phyloP scores from a whole-genome alignment of 108 stramenopile species.

The Cyclotella kingstonii region DNA sequence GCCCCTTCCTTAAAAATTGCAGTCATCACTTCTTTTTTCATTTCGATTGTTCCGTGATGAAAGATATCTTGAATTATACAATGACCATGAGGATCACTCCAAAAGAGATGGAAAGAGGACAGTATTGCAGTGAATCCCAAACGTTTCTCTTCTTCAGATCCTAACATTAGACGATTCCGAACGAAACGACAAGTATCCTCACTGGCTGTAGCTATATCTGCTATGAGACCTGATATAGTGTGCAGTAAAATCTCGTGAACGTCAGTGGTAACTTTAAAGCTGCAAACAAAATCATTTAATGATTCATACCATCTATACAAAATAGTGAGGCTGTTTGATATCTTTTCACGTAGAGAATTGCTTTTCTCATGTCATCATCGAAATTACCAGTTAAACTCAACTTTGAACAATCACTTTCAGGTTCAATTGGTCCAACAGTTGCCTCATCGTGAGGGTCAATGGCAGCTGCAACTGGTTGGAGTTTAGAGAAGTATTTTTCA shows the following conservation, averaged over 20 bases:
- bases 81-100: slow-evolving; percentile 82
- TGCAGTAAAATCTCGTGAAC: background rate
- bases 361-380: background rate
- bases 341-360: background rate
- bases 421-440: background rate
- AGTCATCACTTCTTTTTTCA: slow-evolving; percentile 58
- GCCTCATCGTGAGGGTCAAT: background rate
- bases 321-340: slow-evolving; percentile 5
- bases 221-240: slow-evolving; percentile 16
- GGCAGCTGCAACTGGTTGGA: too few relatives aligned
- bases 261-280: background rate
- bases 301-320: slow-evolving; percentile 4
- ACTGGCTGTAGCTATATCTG: slow-evolving; percentile 20
- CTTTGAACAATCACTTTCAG: background rate
- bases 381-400: background rate
- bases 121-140: slow-evolving; percentile 77
- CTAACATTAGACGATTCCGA: slow-evolving; percentile 87
- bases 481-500: too few relatives aligned
- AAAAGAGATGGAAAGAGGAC: slow-evolving; percentile 48
- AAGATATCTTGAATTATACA: slow-evolving; percentile 93
- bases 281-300: background rate
- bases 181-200: slow-evolving; percentile 77
- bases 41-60: slow-evolving; percentile 77
- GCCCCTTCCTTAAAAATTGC: slow-evolving; percentile 62
- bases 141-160: slow-evolving; percentile 65